Conservation (phyloP, 2,329 filamentous ascomycete genomes). For the Macrophomina pseudophaseolina region DNA sequence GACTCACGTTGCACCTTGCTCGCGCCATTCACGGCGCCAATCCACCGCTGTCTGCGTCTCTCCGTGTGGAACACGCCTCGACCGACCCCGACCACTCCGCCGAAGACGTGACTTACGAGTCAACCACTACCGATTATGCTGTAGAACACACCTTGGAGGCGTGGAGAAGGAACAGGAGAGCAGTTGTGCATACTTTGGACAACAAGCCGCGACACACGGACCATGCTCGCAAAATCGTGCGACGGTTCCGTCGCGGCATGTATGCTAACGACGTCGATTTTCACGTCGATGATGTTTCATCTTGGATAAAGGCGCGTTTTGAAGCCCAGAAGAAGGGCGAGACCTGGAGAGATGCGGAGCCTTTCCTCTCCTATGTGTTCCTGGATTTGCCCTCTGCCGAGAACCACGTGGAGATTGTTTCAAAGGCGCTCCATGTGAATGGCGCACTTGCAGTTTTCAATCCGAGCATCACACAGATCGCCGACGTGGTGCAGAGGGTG, state of each 20-base stretch:
- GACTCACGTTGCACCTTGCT: constrained; percentile 75
- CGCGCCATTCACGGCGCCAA: constrained; percentile 78
- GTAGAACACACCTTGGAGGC: constrained; percentile 31
- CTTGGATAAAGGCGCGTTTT: constrained; percentile 57
- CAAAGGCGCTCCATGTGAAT: constrained; percentile 65
- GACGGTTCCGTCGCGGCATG: constrained; percentile 70
- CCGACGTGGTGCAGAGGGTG: constrained; percentile 63
- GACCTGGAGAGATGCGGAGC: constrained; percentile 30
- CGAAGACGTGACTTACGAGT: constrained; percentile 26
- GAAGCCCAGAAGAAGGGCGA: constrained; percentile 33
- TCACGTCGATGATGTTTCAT: constrained; percentile 68
- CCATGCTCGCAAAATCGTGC: constrained; percentile 68
- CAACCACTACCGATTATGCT: constrained; percentile 28
- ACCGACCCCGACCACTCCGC: constrained; percentile 33
- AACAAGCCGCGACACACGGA: constrained; percentile 65
- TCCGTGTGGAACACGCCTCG: constrained; percentile 27
- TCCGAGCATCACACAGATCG: constrained; percentile 79
- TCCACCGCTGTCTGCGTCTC: constrained; percentile 51
- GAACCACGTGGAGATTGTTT: constrained; percentile 55
- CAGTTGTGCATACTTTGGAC: constrained; percentile 78
- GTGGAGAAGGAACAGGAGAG: constrained; percentile 55
- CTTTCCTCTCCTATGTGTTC: constrained; percentile 74
- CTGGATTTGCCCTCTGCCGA: constrained; percentile 74
- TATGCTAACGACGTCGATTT: constrained; percentile 76
- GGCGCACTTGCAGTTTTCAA: constrained; percentile 73